A percentile compares a stretch with the other conserved stretches of the same genome.
These are phyloP conservation scores for Choanephora cucurbitarum DNA, from an alignment of 371 early-diverging fungal genomes.

Conservation along the genomic window DNA sequence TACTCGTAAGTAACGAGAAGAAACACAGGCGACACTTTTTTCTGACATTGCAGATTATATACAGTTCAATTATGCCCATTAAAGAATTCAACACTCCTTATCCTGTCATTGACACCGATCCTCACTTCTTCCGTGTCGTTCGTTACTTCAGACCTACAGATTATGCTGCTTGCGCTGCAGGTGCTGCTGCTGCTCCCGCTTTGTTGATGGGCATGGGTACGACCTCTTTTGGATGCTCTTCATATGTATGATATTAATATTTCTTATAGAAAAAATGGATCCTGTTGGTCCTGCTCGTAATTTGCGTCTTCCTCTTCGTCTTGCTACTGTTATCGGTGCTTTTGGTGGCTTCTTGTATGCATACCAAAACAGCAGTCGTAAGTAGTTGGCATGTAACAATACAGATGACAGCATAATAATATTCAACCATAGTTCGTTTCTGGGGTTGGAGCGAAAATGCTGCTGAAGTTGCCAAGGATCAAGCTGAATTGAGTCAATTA, in stretches of 20 bases:
- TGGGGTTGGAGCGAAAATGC: conserved; percentile 93
- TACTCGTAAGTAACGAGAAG: conserved; percentile 14
- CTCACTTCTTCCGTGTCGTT: conserved; percentile 83
- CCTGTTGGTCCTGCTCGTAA: conserved; percentile 49
- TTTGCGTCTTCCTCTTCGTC: conserved; percentile 53
- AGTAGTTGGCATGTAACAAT: conserved; percentile 23
- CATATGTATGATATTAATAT: not conserved
- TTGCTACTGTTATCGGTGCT: conserved; percentile 58
- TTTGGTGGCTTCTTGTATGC: conserved; percentile 73
- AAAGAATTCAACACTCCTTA: conserved; percentile 56
- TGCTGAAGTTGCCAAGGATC: conserved; percentile 75
- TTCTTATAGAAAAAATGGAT: conserved; percentile 43
- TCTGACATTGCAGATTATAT: not conserved
- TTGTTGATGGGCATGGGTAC: conserved; percentile 76
- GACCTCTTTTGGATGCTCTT: conserved; percentile 10
- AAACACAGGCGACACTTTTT: no score
- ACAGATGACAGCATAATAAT: not conserved
- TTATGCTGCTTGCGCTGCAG: conserved; percentile 69
- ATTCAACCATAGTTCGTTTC: conserved; percentile 73
- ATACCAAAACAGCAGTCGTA: conserved; percentile 70
- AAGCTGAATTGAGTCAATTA: conserved; percentile 64
- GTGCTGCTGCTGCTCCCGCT: conserved; percentile 76
- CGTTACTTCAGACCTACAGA: conserved; percentile 89
- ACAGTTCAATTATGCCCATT: conserved; percentile 39
- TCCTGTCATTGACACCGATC: conserved; percentile 75